Base-by-base conservation (phyloP, 2,329 filamentous ascomycete species). In the Neofusicoccum parvum region DNA sequence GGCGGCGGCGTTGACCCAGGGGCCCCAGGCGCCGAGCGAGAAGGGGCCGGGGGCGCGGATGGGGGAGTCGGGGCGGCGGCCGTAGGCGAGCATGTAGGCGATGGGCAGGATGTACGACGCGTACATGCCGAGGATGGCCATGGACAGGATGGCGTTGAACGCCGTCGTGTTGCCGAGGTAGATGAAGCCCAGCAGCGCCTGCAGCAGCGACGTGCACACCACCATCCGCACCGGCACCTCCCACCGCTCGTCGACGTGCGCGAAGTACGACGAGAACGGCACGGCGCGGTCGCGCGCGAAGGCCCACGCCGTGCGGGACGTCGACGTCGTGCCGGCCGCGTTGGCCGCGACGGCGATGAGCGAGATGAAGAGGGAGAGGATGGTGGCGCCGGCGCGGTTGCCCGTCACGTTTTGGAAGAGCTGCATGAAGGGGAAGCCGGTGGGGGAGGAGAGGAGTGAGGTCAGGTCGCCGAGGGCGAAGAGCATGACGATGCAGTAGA, bases 401-500 rank as follows among this genome's bases (percentile, higher is more conserved):
- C 69, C 62, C 0, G 76, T 78, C 0, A 66, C 72, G 9, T 78
- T 72, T 12, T 73, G 66, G 53, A 75, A 80, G 10, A 81, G 76
- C 39, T 81, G 78, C 69, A 82, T 80, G 54, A 80, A 80, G 0
- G 79, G 80, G 12, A 80, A 81, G 0, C 81, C 81, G 0, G 78
- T 81, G 0, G 76, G 73, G 0, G 80, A 80, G 0, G 72, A 54
- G 2, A 83, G 72, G 3, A 83, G 70, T 0, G 70, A 68, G 0
- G 80, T 71, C 1, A 83, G 72, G 20, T 77, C 71, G 0, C 80
- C 80, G 0, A 81, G 75, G 0, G 75, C 79, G 70, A 79, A 85
- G 1, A 84, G 72, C 0, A 85, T 70, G 5, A 82, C 71, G 62
- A 82, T 73, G 37, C 73, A 74, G 67, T 79, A 83, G 3, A 73